Evolutionary conservation across 108 stramenopile genomes (phyloP), one percentile per base, ranked within the genome.

Genomic region (Hondaea fermentalgiana): DNA sequence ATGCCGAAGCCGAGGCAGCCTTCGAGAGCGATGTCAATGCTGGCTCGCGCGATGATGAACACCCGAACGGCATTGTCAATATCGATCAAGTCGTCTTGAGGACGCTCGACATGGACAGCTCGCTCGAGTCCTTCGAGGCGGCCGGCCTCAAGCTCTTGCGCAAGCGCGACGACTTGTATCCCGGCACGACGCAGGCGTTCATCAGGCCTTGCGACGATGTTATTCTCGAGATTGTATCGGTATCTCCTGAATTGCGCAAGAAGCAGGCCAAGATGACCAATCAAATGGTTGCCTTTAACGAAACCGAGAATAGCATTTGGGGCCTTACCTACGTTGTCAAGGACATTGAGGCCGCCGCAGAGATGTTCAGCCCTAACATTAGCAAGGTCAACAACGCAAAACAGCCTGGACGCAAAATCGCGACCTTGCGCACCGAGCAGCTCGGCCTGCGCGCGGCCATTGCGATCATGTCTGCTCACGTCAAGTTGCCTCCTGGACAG

Each of bases 391-490:
- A 28, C 51, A 47, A 83, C 8, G 76, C 76, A 8, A 47, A 83
- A 35, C 76, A 83, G 51, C 45, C 19, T 16, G 76, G 76, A 6
- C 76, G 76, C 45, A 47, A 83, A 35, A 83, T 83, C 28, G 76
- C 76, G 43, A 83, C 76, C 28, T 45, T 83, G 10, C 45, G 76
- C 45, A 83, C 10, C 49, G 51, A 47, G 49, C 12, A 12, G 10
- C 51, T 83, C 49, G 76, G 76, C 6, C 45, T 83, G 8, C 49
- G 76, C n/a, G 76, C 28, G 12, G 76, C 76, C 16, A 23, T 83
- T 83, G 76, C 76, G 14, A 83, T 83, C 51, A 83, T 83, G 76
- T 83, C 76, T 53, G 23, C 76, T n/a, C 76, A 83, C 76, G 35
- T 69, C 64, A 69, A 69, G 42, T 2, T 23, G 21, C 55, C 14